Base-by-base conservation (phyloP, 768 basidiomycete species). In the Rhizopogon vesiculosus region DNA sequence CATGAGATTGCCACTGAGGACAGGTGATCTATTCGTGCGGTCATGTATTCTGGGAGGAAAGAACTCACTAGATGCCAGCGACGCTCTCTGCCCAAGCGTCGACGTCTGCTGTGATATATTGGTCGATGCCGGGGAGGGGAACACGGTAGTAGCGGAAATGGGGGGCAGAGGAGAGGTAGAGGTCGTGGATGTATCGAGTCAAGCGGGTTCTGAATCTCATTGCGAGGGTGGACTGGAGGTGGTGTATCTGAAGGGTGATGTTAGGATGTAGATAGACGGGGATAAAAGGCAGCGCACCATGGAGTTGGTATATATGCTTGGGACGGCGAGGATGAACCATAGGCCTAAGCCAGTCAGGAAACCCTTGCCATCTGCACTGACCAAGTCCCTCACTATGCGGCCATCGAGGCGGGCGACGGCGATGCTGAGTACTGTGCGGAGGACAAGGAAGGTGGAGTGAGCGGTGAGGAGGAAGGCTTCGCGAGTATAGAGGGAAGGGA, bases 281-380 rank as follows among this genome's bases (percentile, higher is more conserved):
- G 40, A 28, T 63, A 39, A 16, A 28, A 5, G 2, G 5, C 29
- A 0, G 57, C 74, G 48, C 33, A 91, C 92, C 91, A 98, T 93
- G 2, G 91, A 87, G 66, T 98, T 98, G 0, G 96, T 98, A 67
- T 93, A 94, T 19, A 93, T 93, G 65, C 91, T 93, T 0, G 96
- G 96, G 25, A 98, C 78, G 2, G 94, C 93, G 9, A 98, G 78
- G 9, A 84, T 74, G 65, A 95, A 97, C 96, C 96, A 98, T 53
- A 91, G 75, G 0, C 76, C 87, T 1, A 98, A 72, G 1, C 94
- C 95, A 52, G 75, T 80, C 16, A 92, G 61, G 66, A 98, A 98
- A 0, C 92, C 93, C 50, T 78, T 78, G 0, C 85, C 89, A 64
- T 98, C 85, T 0, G 93, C 94, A 45, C 85, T 90, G 42, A 93